Percentiles rank a stretch among this genome's conserved stretches.
Conservation (phyloP, 2,329 filamentous ascomycete species). For the Epichloe coenophiala region DNA sequence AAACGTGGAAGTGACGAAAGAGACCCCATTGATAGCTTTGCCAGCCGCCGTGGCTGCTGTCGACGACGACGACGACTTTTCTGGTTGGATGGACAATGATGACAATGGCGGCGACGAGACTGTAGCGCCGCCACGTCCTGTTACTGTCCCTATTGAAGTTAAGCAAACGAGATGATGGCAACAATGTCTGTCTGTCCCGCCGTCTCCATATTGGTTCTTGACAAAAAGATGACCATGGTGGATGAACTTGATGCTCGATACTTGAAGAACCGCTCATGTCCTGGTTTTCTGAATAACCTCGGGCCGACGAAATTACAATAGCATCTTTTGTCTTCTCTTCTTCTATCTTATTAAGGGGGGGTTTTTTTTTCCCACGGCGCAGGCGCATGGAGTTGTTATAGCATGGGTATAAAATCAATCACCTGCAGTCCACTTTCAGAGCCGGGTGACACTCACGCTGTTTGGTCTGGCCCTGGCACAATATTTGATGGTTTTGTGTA, state of each 20-base stretch:
- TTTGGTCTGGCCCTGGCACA: no score
- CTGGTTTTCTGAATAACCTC: no score
- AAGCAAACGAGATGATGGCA: background rate
- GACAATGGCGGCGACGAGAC: background rate
- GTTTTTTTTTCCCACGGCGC: background rate
- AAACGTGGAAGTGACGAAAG: background rate
- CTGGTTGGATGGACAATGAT: constrained; percentile 16
- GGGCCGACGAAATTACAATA: background rate
- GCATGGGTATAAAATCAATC: background rate
- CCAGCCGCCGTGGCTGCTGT: constrained; percentile 4
- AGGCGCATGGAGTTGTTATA: background rate
- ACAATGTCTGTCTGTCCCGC: background rate
- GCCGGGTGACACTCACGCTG: no score
- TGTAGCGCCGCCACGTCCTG: background rate
- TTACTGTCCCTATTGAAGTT: background rate
- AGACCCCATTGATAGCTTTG: constrained; percentile 6
- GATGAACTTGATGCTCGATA: background rate
- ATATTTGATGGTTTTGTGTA: no score
- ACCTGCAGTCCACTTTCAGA: no score
- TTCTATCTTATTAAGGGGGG: background rate
- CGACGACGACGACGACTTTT: constrained; percentile 12
- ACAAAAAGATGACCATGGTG: background rate
- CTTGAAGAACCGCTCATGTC: background rate
- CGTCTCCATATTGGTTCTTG: background rate
- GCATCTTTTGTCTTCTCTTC: background rate